Evolutionary conservation across 2,329 filamentous ascomycete genomes (phyloP).

Genomic region (Tolypocladium sp.): DNA sequence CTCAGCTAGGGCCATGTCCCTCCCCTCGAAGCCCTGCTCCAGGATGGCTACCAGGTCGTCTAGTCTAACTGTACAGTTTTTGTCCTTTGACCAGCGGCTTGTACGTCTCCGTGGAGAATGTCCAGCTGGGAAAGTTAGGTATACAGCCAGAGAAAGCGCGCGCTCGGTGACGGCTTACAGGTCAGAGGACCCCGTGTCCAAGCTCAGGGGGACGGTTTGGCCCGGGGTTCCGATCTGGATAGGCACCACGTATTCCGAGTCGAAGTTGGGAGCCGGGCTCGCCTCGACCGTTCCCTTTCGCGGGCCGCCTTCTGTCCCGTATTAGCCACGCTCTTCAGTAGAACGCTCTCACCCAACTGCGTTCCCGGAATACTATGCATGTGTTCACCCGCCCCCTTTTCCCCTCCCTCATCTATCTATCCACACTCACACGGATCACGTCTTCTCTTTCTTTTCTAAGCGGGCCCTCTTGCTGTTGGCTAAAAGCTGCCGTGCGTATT

Average conservation of each 20-base stretch:
- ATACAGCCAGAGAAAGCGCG: background rate
- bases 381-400: no score
- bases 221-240: constrained; percentile 50
- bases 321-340: background rate
- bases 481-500: no score
- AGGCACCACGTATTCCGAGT: constrained; percentile 50
- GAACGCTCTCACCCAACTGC: no score
- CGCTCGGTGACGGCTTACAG: constrained; percentile 16
- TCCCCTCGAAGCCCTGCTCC: constrained; percentile 63
- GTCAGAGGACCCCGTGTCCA: constrained; percentile 57
- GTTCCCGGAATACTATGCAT: no score
- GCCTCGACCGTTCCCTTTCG: constrained; percentile 14
- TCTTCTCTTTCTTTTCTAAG: no score
- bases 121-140: constrained; percentile 48
- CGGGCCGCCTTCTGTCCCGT: constrained; percentile 1
- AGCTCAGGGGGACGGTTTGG: constrained; percentile 54
- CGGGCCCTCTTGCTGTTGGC: no score
- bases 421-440: no score
- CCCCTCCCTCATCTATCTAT: no score
- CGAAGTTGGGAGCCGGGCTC: constrained; percentile 25
- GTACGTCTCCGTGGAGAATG: constrained; percentile 52
- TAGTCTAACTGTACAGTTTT: constrained; percentile 50
- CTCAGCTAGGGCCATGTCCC: constrained; percentile 10
- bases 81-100: constrained; percentile 39
- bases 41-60: constrained; percentile 71